Percentiles rank a stretch among this genome's conserved stretches.
Conservation (phyloP, 23 red algal species). For the Gracilaria caudata region DNA sequence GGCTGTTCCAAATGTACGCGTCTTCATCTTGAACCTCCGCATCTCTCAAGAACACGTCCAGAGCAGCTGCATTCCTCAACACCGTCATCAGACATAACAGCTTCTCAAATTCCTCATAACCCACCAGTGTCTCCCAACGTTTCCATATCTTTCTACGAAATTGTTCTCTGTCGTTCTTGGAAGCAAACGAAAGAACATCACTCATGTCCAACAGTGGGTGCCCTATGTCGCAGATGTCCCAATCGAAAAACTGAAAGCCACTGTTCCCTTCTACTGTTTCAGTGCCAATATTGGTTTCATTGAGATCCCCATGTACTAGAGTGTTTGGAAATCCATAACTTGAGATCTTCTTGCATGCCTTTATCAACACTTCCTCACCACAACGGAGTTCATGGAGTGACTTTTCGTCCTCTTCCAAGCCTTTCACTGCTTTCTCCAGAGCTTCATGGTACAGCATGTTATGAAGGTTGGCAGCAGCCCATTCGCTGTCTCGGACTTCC, state of each 20-base stretch:
- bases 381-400: not conserved
- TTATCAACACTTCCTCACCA: not conserved
- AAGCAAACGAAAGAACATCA: no score
- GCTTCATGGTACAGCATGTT: not conserved
- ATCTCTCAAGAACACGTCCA: no score
- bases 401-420: not conserved
- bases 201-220: not conserved
- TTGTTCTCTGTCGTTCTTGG: no score
- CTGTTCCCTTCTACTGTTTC: not conserved
- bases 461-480: not conserved
- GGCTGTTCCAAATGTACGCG: no score
- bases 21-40: no score
- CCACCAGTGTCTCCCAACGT: no score
- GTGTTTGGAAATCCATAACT: not conserved
- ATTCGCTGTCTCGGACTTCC: not conserved
- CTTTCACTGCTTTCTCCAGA: not conserved
- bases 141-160: no score
- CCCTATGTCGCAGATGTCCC: not conserved
- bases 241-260: not conserved
- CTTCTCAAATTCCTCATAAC: no score
- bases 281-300: not conserved
- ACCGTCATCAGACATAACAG: no score
- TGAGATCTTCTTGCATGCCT: not conserved
- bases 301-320: not conserved
- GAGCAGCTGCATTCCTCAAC: no score